Percentiles rank a stretch among this genome's conserved stretches.
Evolutionary conservation across 192 early-diverging fungal species (phyloP).

Genomic region (Geranomyces variabilis): DNA sequence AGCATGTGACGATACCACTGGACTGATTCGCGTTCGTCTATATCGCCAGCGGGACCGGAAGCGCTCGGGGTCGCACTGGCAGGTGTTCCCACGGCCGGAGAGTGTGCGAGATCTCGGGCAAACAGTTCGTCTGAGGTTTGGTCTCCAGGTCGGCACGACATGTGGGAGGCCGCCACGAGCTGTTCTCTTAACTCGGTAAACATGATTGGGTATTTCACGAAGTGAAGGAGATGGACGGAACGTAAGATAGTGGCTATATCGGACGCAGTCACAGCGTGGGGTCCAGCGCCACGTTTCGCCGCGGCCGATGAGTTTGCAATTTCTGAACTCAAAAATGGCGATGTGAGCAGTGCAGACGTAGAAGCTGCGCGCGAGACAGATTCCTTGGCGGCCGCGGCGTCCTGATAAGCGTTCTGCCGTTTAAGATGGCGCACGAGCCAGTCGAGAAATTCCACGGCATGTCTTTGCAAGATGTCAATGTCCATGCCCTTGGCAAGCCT

Average conservation of each 20-base stretch:
- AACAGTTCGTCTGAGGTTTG: neutral
- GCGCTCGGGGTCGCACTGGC: neutral
- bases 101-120: neutral
- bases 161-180: constrained; percentile 1
- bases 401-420: neutral
- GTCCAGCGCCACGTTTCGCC: neutral
- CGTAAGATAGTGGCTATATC: constrained; percentile 49
- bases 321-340: neutral
- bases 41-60: neutral
- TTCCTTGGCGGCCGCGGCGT: neutral
- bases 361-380: neutral
- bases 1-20: constrained; percentile 48
- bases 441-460: constrained; percentile 55
- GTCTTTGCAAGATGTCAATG: constrained; percentile 41
- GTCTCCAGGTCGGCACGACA: neutral
- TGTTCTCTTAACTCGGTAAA: constrained; percentile 47
- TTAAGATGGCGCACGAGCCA: constrained; percentile 42
- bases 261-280: constrained; percentile 20
- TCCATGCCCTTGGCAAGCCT: constrained; percentile 22
- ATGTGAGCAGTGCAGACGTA: neutral
- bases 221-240: constrained; percentile 49
- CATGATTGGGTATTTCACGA: constrained; percentile 51
- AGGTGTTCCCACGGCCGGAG: neutral
- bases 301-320: constrained; percentile 6
- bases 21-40: constrained; percentile 10